Evolutionary conservation across 1,139 yeast species (phyloP).

Genomic region (Suzukiozyma palmioleophila): DNA sequence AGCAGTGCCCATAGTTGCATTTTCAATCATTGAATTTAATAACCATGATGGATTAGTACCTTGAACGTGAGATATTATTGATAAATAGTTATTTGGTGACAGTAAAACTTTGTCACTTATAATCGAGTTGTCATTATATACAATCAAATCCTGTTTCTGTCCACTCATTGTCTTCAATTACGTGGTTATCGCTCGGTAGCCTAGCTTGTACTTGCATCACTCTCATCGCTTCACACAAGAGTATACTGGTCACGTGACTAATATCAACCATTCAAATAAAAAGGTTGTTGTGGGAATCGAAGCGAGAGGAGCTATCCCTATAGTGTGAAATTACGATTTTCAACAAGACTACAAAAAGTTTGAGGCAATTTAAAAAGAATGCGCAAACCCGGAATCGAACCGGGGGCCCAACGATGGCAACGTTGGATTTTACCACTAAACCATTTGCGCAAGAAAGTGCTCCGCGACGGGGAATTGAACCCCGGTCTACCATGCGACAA

Average conservation of each 20-base stretch:
- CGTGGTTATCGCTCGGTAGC: not conserved
- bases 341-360: no score
- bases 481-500: constrained; percentile 11
- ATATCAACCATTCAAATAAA: not conserved
- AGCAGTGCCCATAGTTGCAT: constrained; percentile 39
- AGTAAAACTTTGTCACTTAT: constrained; percentile 24
- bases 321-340: no score
- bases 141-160: constrained; percentile 56
- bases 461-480: constrained; percentile 11
- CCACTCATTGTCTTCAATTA: constrained; percentile 12
- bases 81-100: constrained; percentile 22
- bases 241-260: not conserved
- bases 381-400: constrained; percentile 4
- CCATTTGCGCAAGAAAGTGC: constrained; percentile 3
- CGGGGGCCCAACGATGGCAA: constrained; percentile 4
- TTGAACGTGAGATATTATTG: constrained; percentile 50
- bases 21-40: constrained; percentile 44
- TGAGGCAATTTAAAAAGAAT: no score
- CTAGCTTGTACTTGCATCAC: no score
- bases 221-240: not conserved
- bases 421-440: constrained; percentile 3
- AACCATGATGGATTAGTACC: constrained; percentile 73
- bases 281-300: not conserved
- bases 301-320: not conserved
- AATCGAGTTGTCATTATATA: constrained; percentile 53